These are phyloP conservation scores for Multifurca ochricompacta DNA, from an alignment of 768 basidiomycete species.

Conservation along the genomic window DNA sequence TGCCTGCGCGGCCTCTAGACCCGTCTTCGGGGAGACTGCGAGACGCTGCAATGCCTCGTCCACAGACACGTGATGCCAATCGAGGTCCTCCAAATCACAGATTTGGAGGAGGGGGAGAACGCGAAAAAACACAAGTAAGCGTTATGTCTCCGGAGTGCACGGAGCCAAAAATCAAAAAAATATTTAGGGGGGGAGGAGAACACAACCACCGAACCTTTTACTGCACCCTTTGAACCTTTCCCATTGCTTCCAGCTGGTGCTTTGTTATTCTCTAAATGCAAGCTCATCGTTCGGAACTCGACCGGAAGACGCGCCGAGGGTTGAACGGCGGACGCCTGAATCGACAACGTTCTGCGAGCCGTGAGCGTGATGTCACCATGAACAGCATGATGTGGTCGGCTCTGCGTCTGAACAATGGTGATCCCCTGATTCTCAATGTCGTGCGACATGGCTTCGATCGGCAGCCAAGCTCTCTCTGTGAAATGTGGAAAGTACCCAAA, in stretches of 20 bases:
- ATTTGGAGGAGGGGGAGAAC: too few species aligned
- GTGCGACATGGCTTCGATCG: not conserved
- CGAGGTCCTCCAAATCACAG: too few species aligned
- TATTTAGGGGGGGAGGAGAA: not conserved
- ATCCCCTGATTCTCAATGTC: constrained; percentile 12
- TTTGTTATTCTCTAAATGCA: constrained; percentile 7
- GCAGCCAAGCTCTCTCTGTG: too few species aligned
- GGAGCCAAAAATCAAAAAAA: too few species aligned
- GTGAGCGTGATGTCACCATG: not conserved
- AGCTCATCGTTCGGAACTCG: constrained; percentile 20
- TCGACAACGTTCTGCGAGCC: constrained; percentile 2
- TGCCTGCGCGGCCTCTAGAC: constrained; percentile 43
- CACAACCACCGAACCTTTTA: constrained; percentile 7
- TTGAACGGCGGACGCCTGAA: not conserved
- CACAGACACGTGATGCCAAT: constrained; percentile 16
- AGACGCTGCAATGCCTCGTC: constrained; percentile 24
- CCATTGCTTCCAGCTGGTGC: not conserved
- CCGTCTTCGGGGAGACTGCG: constrained; percentile 36
- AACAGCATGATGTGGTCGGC: not conserved
- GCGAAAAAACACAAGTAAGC: too few species aligned
- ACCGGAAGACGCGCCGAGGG: constrained; percentile 16
- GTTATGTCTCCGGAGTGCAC: too few species aligned
- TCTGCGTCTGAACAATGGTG: not conserved
- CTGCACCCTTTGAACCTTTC: not conserved
- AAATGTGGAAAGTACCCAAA: too few species aligned